Percentiles rank a stretch among this genome's conserved stretches.
Conservation (phyloP, 139 green algal species). For the Yamagishiella unicocca region DNA sequence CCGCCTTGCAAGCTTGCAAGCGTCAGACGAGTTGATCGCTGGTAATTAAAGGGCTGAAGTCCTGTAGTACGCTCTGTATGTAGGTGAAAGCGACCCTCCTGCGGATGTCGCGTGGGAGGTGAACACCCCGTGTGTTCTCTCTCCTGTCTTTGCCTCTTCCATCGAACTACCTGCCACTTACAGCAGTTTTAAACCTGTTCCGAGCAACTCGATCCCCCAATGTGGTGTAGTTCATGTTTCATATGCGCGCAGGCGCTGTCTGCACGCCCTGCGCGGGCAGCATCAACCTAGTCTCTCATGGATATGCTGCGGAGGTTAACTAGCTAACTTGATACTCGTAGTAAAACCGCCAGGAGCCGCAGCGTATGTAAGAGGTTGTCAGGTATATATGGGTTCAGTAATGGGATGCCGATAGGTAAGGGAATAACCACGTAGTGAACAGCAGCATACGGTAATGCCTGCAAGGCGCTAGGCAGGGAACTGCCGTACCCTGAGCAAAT, state of each 20-base stretch:
- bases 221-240: not conserved
- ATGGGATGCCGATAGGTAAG: no score
- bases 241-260: not conserved
- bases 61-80: slow-evolving; percentile 56
- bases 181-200: slow-evolving; percentile 64
- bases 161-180: not conserved
- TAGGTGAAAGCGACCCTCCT: slow-evolving; percentile 62
- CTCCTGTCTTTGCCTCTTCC: not conserved
- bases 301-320: no score
- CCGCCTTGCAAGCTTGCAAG: slow-evolving; percentile 56
- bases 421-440: no score
- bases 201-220: slow-evolving; percentile 1
- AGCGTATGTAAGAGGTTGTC: no score
- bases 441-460: no score
- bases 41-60: slow-evolving; percentile 59
- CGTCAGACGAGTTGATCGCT: slow-evolving; percentile 55
- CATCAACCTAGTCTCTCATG: not conserved
- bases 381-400: no score
- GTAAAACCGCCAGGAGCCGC: no score
- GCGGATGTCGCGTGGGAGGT: not conserved
- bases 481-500: no score
- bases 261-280: not conserved
- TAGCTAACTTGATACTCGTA: no score
- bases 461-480: no score
- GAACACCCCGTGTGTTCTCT: not conserved